phyloP scores from a whole-genome alignment of 306 rosid species.

The Quercus robur region DNA sequence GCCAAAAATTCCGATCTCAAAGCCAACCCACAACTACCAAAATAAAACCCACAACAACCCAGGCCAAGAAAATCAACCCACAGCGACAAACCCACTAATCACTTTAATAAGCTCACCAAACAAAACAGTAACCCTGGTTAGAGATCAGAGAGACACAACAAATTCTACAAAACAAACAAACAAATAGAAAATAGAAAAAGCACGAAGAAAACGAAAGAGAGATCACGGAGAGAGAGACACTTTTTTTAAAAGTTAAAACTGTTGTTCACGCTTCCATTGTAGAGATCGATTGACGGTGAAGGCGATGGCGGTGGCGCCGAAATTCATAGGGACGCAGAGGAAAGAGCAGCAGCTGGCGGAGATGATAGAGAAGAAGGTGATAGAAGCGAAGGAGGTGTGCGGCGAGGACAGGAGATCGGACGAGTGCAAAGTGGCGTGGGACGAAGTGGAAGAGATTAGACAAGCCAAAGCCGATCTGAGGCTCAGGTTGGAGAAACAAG shows the following conservation, averaged over 20 bases:
- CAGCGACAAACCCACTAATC: too few relatives aligned
- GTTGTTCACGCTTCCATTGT: too few relatives aligned
- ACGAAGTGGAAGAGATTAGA: slow-evolving; percentile 48
- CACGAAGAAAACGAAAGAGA: too few relatives aligned
- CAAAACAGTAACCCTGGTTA: neutral
- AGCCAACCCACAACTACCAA: too few relatives aligned
- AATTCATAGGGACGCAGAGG: slow-evolving; percentile 40
- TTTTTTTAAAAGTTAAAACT: too few relatives aligned
- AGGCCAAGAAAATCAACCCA: too few relatives aligned
- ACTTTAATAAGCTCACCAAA: neutral
- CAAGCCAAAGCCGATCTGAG: slow-evolving; percentile 48
- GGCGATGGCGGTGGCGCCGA: slow-evolving; percentile 24
- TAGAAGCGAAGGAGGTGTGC: slow-evolving; percentile 38
- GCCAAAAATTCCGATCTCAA: too few relatives aligned
- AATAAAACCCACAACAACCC: too few relatives aligned
- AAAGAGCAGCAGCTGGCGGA: slow-evolving; percentile 35
- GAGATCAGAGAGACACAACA: neutral
- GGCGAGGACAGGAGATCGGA: slow-evolving; percentile 26
- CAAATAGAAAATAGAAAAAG: neutral
- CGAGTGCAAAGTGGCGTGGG: slow-evolving; percentile 52
- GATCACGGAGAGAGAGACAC: too few relatives aligned
- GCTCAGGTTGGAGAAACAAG: slow-evolving; percentile 28
- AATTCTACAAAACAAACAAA: neutral
- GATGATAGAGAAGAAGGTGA: slow-evolving; percentile 47
- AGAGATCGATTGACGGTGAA: neutral